A percentile compares a stretch with the other conserved stretches of the same genome.
These are phyloP conservation scores for Thinopyrum elongatum DNA, from an alignment of 176 grass and related monocot species.

Conservation along the genomic window DNA sequence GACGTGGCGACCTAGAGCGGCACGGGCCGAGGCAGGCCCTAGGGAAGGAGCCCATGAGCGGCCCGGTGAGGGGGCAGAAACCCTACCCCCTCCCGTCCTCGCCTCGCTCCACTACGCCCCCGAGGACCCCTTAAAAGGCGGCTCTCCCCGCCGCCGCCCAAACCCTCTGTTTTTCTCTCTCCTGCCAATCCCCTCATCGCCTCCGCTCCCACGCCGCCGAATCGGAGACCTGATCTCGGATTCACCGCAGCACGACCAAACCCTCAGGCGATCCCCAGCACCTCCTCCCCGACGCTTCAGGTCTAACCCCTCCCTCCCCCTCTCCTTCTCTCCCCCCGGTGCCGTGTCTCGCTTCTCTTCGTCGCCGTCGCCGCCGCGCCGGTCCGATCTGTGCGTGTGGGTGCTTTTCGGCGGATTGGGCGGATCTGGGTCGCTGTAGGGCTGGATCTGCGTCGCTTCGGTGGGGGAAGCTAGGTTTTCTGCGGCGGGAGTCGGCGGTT, in stretches of 20 bases:
- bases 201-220: constrained; percentile 33
- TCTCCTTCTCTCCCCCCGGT: too few relatives aligned
- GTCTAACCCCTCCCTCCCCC: not conserved
- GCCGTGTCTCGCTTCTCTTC: not conserved
- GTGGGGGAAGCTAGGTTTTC: not conserved
- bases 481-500: not conserved
- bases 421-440: not conserved
- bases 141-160: constrained; percentile 44
- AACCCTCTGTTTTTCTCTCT: constrained; percentile 58
- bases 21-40: not conserved
- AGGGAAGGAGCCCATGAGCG: not conserved
- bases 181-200: constrained; percentile 30
- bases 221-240: constrained; percentile 52
- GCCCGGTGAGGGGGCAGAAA: not conserved
- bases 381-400: not conserved
- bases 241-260: constrained; percentile 21
- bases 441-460: constrained; percentile 24
- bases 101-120: not conserved
- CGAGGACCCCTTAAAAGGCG: constrained; percentile 36
- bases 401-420: not conserved
- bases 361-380: not conserved
- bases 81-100: constrained; percentile 29
- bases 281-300: constrained; percentile 30
- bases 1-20: too few relatives aligned
- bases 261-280: constrained; percentile 9